Evolutionary conservation across 78 protist species (phyloP).

Genomic region (Salpingoeca rosetta): DNA sequence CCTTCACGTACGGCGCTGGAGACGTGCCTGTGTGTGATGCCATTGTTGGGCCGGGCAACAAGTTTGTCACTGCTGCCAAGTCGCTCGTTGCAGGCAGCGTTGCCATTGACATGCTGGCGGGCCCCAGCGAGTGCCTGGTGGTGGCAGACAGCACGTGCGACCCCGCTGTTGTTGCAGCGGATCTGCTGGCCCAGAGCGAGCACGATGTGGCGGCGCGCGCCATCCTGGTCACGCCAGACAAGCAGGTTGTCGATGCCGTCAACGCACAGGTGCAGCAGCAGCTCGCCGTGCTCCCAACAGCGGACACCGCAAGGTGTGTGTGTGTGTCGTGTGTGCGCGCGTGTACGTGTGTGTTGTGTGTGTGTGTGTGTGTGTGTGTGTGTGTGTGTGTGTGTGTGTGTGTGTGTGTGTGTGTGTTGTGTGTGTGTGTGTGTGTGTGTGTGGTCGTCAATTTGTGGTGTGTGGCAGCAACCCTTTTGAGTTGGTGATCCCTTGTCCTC

Average conservation of each 20-base stretch:
- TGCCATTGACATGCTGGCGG: slow-evolving; percentile 81
- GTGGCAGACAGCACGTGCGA: slow-evolving; percentile 51
- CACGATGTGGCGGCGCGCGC: slow-evolving; percentile 44
- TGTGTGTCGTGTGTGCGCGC: not conserved
- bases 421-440: no score
- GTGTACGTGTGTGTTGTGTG: not conserved
- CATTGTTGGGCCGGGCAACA: slow-evolving; percentile 60
- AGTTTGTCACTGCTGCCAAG: slow-evolving; percentile 75
- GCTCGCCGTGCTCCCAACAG: not conserved
- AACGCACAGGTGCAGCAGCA: not conserved
- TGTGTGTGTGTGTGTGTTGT: no score
- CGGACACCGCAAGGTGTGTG: not conserved
- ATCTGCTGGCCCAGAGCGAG: slow-evolving; percentile 68
- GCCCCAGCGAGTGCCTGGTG: slow-evolving; percentile 58
- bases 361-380: no score
- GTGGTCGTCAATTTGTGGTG: no score
- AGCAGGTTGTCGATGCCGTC: slow-evolving; percentile 18
- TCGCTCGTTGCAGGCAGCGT: slow-evolving; percentile 37
- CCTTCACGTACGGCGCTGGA: slow-evolving; percentile 62
- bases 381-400: not conserved
- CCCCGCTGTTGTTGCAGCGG: slow-evolving; percentile 55
- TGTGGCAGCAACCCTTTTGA: no score
- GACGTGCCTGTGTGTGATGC: slow-evolving; percentile 41
- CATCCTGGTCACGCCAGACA: slow-evolving; percentile 7
- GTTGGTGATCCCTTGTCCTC: no score